Base-by-base conservation (phyloP, 1,284 basidiomycete genomes). In the Trametes versicolor region DNA sequence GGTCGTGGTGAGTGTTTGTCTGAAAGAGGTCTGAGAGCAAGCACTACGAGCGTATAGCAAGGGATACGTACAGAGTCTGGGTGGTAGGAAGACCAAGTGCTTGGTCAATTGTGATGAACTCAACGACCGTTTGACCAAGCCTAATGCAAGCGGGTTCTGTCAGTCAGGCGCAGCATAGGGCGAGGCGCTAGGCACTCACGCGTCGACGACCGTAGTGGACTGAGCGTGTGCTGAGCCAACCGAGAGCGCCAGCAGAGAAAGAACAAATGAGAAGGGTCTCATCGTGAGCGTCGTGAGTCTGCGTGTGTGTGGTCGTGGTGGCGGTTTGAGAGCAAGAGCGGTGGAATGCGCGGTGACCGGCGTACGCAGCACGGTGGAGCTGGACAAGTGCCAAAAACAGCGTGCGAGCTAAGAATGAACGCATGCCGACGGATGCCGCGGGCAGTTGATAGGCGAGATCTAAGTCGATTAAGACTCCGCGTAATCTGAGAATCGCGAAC, bases 81-180 rank as follows among this genome's bases (percentile, higher is more conserved):
- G 89, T 89, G 0, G 77, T 76, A 1, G 80, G 73, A 19, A 80
- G 19, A 27, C 85, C 87, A 15, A 72, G 62, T 6, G 70, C 64
- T 4, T 73, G 73, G 70, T 88, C 81, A 21, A 77, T 70, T 10
- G 85, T 83, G 62, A 87, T 60, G 52, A 83, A 78, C 66, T 87
- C 81, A 37, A 90, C 81, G 52, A 92, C 77, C 0, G 87, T 83
- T 29, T 80, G 71, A 13, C 89, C 90, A 51, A 76, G 73, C 5
- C 87, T 90, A 43, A 64, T 48, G 23, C 53, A 10, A 45, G 54
- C 39, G 10, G 27, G 41, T 25, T n/a, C 53, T 45, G 61, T 62
- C 34, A 61, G 45, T 29, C 32, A 3, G 15, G 29, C 57, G 47
- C 57, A 48, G 52, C 21, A 32, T 19, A 48, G 37, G 7, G 25